Conservation (phyloP, 176 grass and related monocot genomes). For the Cenchrus americanus region DNA sequence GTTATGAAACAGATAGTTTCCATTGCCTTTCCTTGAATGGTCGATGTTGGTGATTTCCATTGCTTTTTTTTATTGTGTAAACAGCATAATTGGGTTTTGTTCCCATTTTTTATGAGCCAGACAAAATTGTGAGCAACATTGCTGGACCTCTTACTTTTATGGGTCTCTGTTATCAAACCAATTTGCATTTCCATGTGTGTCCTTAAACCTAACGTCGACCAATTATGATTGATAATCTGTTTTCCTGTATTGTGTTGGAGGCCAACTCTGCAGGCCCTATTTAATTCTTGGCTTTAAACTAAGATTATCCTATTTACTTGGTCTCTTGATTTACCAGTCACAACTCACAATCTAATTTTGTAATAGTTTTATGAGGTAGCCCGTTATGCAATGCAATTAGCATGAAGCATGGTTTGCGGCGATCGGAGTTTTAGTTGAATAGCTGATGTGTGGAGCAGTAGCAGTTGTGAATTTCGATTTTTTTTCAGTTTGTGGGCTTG, state of each 20-base stretch:
- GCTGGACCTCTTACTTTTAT: neutral
- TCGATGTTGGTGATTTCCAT: neutral
- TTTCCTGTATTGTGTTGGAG: neutral
- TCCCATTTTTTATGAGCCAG: conserved; percentile 18
- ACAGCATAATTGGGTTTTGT: neutral
- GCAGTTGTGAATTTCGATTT: neutral
- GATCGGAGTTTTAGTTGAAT: neutral
- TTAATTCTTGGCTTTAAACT: neutral
- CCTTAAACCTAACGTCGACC: neutral
- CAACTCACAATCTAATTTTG: neutral
- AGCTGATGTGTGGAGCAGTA: neutral
- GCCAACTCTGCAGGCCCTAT: neutral
- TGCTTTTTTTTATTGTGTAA: neutral
- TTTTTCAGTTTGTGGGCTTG: conserved; percentile 19
- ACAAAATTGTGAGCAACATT: neutral
- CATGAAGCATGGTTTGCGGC: neutral
- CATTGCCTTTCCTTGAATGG: neutral
- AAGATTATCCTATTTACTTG: neutral
- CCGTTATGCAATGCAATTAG: neutral
- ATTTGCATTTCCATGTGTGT: neutral
- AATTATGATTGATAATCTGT: neutral
- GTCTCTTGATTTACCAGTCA: neutral
- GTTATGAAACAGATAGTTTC: neutral
- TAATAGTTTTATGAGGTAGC: neutral
- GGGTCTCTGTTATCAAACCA: neutral